Evolutionary conservation across 768 basidiomycete genomes (phyloP).

Genomic region (Lentinula aciculospora): DNA sequence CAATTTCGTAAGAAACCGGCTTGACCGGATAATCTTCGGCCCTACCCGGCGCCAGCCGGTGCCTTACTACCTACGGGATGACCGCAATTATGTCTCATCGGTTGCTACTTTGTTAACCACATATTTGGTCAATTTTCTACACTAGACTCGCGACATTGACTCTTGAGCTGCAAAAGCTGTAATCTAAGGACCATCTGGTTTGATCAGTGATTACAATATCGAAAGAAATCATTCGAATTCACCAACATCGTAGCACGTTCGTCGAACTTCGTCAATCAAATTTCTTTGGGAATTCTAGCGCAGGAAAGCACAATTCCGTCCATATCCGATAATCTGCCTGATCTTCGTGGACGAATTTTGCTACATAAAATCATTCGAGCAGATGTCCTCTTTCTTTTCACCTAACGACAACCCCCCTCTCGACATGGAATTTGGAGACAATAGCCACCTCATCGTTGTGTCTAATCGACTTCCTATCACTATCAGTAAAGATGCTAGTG

Average conservation of each 20-base stretch:
- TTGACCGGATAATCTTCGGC: background rate
- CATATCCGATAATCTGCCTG: conserved; percentile 1
- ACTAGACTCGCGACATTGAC: background rate
- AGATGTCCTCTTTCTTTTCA: conserved; percentile 21
- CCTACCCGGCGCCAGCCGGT: background rate
- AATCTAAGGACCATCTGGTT: background rate
- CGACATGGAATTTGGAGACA: conserved; percentile 42
- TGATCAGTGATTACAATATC: no score
- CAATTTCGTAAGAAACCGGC: background rate
- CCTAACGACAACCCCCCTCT: conserved; percentile 21
- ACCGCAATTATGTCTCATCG: background rate
- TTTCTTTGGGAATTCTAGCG: background rate
- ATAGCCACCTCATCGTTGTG: conserved; percentile 82
- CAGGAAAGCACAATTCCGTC: background rate
- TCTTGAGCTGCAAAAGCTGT: background rate
- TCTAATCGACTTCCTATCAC: conserved; percentile 95
- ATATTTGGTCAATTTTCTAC: background rate
- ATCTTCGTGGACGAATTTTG: conserved; percentile 3
- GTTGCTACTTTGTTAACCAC: background rate
- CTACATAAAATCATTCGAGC: conserved; percentile 19
- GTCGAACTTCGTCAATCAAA: background rate
- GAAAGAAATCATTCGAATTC: background rate
- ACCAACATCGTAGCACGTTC: conserved; percentile 4
- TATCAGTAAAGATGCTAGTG: conserved; percentile 86
- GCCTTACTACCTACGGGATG: background rate